Conservation (phyloP, 139 green algal species). For the Chlorokybus atmophyticus region DNA sequence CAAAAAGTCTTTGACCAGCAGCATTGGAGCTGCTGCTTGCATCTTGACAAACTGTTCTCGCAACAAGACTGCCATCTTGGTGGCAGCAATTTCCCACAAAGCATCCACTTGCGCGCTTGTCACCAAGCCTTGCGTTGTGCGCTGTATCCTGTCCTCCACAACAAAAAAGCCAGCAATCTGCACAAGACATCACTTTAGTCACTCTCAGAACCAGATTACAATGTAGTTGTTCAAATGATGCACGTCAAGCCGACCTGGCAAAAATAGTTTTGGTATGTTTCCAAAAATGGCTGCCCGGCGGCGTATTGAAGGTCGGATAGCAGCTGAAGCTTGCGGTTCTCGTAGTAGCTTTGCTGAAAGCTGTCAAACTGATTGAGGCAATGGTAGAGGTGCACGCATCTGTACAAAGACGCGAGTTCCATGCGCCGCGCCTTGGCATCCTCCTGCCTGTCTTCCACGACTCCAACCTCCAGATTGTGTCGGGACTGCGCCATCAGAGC, state of each 20-base stretch:
- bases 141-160: constrained; percentile 25
- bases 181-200: too few species aligned
- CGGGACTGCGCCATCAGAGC: neutral
- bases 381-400: constrained; percentile 20
- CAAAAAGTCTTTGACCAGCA: constrained; percentile 25
- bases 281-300: constrained; percentile 13
- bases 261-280: constrained; percentile 24
- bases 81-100: constrained; percentile 22
- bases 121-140: constrained; percentile 15
- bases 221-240: too few species aligned
- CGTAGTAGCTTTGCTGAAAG: constrained; percentile 21
- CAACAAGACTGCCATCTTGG: constrained; percentile 14
- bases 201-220: too few species aligned
- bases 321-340: constrained; percentile 28
- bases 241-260: too few species aligned
- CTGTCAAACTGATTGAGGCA: constrained; percentile 13
- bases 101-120: constrained; percentile 17
- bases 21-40: constrained; percentile 6
- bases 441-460: constrained; percentile 18
- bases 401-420: constrained; percentile 23
- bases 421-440: constrained; percentile 16
- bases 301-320: constrained; percentile 20
- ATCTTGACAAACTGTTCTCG: constrained; percentile 27
- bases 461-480: constrained; percentile 23
- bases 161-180: constrained; percentile 29